These are phyloP conservation scores for Aspergillus saccharolyticus DNA, from an alignment of 495 filamentous ascomycete species.

Conservation along the genomic window DNA sequence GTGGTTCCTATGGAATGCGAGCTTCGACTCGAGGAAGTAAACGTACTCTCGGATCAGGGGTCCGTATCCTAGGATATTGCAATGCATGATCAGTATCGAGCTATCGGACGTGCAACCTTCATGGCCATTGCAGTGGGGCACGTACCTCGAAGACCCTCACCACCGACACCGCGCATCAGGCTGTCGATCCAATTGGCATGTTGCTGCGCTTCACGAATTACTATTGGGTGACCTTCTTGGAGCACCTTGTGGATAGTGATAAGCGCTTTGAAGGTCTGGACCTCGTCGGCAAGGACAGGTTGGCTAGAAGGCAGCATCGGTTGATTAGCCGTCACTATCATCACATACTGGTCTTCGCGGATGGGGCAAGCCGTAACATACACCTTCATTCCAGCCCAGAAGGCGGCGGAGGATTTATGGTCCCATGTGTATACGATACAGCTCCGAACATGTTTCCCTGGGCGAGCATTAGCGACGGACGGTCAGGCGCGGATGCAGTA, in stretches of 20 bases:
- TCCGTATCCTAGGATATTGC: slow-evolving; percentile 62
- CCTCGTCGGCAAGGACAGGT: slow-evolving; percentile 90
- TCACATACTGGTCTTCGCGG: neutral
- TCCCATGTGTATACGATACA: slow-evolving; percentile 99
- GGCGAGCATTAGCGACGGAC: slow-evolving; percentile 6
- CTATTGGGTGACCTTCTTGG: slow-evolving; percentile 89
- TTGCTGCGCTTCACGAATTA: slow-evolving; percentile 80
- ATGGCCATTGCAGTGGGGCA: neutral
- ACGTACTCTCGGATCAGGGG: slow-evolving; percentile 94
- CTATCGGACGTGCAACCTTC: slow-evolving; percentile 9
- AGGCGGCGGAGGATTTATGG: slow-evolving; percentile 92
- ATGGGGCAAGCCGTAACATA: slow-evolving; percentile 35
- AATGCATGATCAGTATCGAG: neutral
- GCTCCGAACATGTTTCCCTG: slow-evolving; percentile 92
- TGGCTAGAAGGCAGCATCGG: slow-evolving; percentile 51
- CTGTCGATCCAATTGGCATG: slow-evolving; percentile 91
- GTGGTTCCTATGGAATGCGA: slow-evolving; percentile 91
- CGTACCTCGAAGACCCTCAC: slow-evolving; percentile 77
- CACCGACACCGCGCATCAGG: slow-evolving; percentile 74
- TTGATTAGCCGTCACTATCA: slow-evolving; percentile 3
- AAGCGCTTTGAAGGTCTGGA: slow-evolving; percentile 89
- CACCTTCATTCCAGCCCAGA: slow-evolving; percentile 99
- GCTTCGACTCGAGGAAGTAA: slow-evolving; percentile 85
- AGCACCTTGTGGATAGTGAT: slow-evolving; percentile 94
- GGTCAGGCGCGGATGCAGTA: neutral